Percentiles rank a stretch among this genome's conserved stretches.
phyloP scores from a whole-genome alignment of 768 basidiomycete species.

The Mycena epipterygia region DNA sequence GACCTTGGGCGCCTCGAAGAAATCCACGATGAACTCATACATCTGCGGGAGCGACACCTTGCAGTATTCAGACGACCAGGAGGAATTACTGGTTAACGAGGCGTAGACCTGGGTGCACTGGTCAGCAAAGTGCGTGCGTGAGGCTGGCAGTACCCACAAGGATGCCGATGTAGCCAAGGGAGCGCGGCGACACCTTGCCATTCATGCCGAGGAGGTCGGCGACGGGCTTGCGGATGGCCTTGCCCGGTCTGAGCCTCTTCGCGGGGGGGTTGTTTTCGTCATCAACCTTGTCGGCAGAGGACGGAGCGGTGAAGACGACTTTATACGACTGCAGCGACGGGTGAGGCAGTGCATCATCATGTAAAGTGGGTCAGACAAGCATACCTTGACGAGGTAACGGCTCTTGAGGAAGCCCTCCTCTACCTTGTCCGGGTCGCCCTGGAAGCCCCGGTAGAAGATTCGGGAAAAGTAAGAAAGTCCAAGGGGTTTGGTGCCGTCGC shows the following conservation, averaged over 20 bases:
- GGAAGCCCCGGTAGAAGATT: slow-evolving; percentile 13
- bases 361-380: background rate
- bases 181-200: slow-evolving; percentile 14
- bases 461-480: background rate
- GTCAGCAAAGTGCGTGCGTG: too few relatives aligned
- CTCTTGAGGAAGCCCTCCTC: slow-evolving; percentile 3
- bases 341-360: background rate
- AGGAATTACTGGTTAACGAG: too few relatives aligned
- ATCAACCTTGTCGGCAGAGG: slow-evolving; percentile 15
- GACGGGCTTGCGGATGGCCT: background rate
- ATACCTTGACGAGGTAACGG: slow-evolving; percentile 14
- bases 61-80: too few relatives aligned
- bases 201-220: slow-evolving; percentile 11
- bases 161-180: slow-evolving; percentile 18
- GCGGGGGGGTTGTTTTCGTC: slow-evolving; percentile 12
- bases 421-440: slow-evolving; percentile 1
- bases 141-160: slow-evolving; percentile 3
- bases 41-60: slow-evolving; percentile 10
- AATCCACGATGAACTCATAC: slow-evolving; percentile 29
- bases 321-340: slow-evolving; percentile 8
- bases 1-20: slow-evolving; percentile 15
- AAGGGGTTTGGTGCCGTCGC: too few relatives aligned
- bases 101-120: too few relatives aligned
- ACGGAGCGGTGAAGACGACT: slow-evolving; percentile 12
- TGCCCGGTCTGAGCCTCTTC: background rate